Evolutionary conservation across 2,329 filamentous ascomycete genomes (phyloP).

Genomic region (Fusarium nematophilum): DNA sequence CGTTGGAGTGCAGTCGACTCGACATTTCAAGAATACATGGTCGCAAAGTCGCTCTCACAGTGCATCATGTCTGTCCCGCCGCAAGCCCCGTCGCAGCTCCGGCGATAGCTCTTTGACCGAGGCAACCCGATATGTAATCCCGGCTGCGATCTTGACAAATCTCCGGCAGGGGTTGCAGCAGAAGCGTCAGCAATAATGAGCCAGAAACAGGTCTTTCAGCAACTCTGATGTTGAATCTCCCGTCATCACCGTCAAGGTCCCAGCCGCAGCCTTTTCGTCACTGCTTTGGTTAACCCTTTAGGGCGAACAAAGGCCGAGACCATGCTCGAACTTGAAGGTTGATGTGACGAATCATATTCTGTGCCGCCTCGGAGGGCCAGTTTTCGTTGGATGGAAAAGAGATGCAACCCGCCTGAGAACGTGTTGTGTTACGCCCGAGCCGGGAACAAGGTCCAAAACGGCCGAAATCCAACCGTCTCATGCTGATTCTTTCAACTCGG

Average conservation of each 20-base stretch:
- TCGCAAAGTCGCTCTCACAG: conserved; percentile 29
- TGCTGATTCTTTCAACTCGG: conserved; percentile 1
- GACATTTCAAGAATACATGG: conserved; percentile 5
- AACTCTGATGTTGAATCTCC: not conserved
- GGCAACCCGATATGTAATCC: not conserved
- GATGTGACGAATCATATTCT: conserved; percentile 42
- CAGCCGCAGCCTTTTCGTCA: conserved; percentile 13
- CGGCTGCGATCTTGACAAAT: not conserved
- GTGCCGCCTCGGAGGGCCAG: conserved; percentile 17
- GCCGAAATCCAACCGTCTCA: not conserved
- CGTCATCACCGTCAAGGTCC: conserved; percentile 6
- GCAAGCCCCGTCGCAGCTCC: conserved; percentile 1
- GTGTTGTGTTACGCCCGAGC: not conserved
- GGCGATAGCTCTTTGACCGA: not conserved
- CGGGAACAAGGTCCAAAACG: conserved; percentile 11
- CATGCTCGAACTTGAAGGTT: not conserved
- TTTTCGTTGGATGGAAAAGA: not conserved
- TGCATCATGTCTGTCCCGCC: conserved; percentile 14
- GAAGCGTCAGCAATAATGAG: conserved; percentile 25
- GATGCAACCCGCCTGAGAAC: not conserved
- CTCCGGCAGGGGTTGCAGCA: conserved; percentile 10
- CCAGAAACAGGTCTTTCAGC: conserved; percentile 6
- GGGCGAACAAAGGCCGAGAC: conserved; percentile 20
- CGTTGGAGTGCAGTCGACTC: not conserved
- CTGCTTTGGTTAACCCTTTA: not conserved